Evolutionary conservation across 2,329 filamentous ascomycete genomes (phyloP), one percentile per base, ranked within the genome.

Genomic region (Pyrenophora graminea): DNA sequence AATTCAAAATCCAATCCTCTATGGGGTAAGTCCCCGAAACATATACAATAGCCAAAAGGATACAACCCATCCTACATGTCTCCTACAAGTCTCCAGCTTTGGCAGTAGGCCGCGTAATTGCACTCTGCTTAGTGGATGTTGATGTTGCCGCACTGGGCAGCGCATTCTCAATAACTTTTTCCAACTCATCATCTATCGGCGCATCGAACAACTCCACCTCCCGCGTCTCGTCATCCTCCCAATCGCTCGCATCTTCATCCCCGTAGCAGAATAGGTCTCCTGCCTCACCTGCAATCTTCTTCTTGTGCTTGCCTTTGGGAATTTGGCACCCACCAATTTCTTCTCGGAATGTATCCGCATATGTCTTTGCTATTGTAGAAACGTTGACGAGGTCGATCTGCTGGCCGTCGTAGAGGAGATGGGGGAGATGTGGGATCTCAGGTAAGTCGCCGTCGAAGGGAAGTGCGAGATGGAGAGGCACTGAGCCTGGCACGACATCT

Each of bases 241-340:
- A 72, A 10, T 69, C 70, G 6, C 58, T 56, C 32, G 59, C 60
- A 2, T 60, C 62, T 42, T 71, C 73, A 12, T 75, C 73, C 21
- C 72, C 68, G 42, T 77, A 74, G 63, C 89, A 92, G 68, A 92
- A 92, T 41, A 91, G 71, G 66, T 90, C 86, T 25, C 76, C 73
- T 1, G 83, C 78, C 33, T 75, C 76, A 21, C 72, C 70, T n/a
- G 73, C 59, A 27, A 66, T 37, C 53, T 64, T 42, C 64, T 66
- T 61, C 43, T 67, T 63, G 60, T 70, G 63, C 59, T 64, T 69
- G 4, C 64, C 65, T 48, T 63, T 67, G 21, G 67, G 67, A 7
- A 74, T 70, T 19, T 69, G 68, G 63, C 91, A 96, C 1, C 82
- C 83, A n/a, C 91, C 91, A 12, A 90, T 80, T 3, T 82, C 76